A percentile compares a stretch with the other conserved stretches of the same genome.
These are phyloP conservation scores for Prunus mongolica DNA, from an alignment of 306 rosid species.

Conservation along the genomic window DNA sequence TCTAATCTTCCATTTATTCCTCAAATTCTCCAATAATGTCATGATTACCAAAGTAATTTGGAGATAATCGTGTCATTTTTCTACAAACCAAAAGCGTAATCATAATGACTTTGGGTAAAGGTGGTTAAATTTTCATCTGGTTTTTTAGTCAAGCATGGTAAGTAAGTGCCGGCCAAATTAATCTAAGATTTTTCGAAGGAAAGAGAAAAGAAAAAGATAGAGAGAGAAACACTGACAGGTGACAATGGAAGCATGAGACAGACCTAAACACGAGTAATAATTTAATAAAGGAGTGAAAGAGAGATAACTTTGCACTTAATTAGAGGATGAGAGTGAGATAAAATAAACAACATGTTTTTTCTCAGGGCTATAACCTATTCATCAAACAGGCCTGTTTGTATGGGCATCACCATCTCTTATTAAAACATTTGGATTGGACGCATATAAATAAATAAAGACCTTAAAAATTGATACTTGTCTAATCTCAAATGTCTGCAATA, in stretches of 20 bases:
- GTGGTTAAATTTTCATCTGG: not conserved
- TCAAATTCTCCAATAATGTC: not conserved
- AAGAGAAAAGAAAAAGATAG: not conserved
- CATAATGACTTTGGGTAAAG: slow-evolving; percentile 2
- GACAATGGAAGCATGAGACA: slow-evolving; percentile 1
- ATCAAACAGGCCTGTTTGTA: slow-evolving; percentile 11
- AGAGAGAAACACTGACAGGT: not conserved
- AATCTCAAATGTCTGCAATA: no score
- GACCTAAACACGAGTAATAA: slow-evolving; percentile 19
- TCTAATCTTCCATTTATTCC: not conserved
- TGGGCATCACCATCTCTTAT: not conserved
- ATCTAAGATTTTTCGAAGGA: not conserved
- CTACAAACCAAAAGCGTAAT: not conserved
- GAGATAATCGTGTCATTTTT: not conserved
- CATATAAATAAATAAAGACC: no score
- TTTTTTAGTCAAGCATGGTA: not conserved
- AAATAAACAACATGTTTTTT: slow-evolving; percentile 3
- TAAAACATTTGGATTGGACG: not conserved
- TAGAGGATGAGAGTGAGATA: not conserved
- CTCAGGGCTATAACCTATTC: slow-evolving; percentile 6
- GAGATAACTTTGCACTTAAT: not conserved
- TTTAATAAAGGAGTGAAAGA: not conserved
- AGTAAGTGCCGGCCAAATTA: not conserved
- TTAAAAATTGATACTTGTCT: no score
- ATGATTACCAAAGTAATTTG: not conserved